Evolutionary conservation across 768 basidiomycete species (phyloP).

Genomic region (Leccinum broughii): DNA sequence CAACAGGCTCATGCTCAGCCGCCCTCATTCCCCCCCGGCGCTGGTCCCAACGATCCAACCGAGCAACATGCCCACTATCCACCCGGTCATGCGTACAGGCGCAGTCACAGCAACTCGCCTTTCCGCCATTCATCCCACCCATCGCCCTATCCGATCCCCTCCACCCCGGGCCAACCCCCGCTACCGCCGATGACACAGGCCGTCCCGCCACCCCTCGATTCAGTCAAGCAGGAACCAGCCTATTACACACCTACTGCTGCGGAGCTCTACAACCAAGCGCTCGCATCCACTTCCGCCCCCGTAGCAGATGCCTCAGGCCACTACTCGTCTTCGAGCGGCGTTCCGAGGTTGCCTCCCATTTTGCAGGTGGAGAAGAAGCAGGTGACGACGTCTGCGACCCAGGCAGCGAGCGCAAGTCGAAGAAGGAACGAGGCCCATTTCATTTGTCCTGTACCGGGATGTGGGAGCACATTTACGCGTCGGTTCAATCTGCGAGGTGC

Average conservation of each 20-base stretch:
- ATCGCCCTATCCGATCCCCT: constrained; percentile 40
- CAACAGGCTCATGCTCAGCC: constrained; percentile 35
- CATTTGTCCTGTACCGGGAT: constrained; percentile 91
- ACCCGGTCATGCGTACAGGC: constrained; percentile 34
- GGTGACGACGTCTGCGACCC: constrained; percentile 93
- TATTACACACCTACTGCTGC: constrained; percentile 55
- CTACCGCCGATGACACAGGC: constrained; percentile 29
- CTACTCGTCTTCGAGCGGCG: constrained; percentile 32
- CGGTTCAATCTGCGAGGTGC: constrained; percentile 84
- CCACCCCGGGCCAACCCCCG: constrained; percentile 30
- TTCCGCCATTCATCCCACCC: constrained; percentile 41
- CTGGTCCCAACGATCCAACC: constrained; percentile 36
- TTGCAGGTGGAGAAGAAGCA: constrained; percentile 92
- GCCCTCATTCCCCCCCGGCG: constrained; percentile 37
- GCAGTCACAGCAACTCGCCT: constrained; percentile 34
- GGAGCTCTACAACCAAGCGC: constrained; percentile 53
- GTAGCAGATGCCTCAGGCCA: constrained; percentile 27
- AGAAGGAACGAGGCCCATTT: constrained; percentile 91
- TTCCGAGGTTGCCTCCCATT: constrained; percentile 75
- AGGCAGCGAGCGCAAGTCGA: constrained; percentile 86
- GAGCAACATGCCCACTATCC: constrained; percentile 38
- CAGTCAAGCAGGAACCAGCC: constrained; percentile 42
- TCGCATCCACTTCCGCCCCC: constrained; percentile 32
- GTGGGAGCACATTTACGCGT: constrained; percentile 96
- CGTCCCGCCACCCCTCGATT: constrained; percentile 21